These are phyloP conservation scores for Arabidopsis lyrata DNA, from an alignment of 441 rosid species.

Conservation along the genomic window DNA sequence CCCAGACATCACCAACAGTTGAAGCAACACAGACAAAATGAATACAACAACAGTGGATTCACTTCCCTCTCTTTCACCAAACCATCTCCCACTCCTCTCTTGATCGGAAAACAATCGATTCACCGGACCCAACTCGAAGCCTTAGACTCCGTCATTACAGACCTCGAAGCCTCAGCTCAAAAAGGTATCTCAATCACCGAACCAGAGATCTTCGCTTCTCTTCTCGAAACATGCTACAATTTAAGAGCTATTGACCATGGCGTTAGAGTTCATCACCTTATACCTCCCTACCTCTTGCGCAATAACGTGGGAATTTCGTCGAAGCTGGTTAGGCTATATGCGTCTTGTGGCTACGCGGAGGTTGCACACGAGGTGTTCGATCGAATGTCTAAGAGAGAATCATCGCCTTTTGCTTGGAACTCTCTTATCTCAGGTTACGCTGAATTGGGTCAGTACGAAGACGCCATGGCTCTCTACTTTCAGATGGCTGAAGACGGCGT, in stretches of 20 bases:
- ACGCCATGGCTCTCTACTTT: constrained; percentile 84
- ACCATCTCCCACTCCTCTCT: constrained; percentile 66
- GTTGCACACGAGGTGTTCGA: constrained; percentile 86
- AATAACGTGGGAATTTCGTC: constrained; percentile 64
- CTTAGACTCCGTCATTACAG: constrained; percentile 57
- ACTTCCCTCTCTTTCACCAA: constrained; percentile 51
- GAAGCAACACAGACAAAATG: constrained; percentile 30
- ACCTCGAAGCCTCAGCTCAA: constrained; percentile 59
- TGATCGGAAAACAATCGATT: constrained; percentile 42
- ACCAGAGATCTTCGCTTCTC: constrained; percentile 67
- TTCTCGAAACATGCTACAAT: constrained; percentile 74
- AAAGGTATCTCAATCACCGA: constrained; percentile 66
- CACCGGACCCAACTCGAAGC: constrained; percentile 66
- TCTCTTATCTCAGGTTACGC: constrained; percentile 86
- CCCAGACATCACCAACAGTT: constrained; percentile 44
- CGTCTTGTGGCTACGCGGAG: constrained; percentile 59
- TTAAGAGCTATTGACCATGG: constrained; percentile 66
- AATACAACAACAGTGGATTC: constrained; percentile 24
- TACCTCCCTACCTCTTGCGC: constrained; percentile 61
- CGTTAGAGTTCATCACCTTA: constrained; percentile 60
- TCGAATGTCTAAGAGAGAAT: constrained; percentile 62
- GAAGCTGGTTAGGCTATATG: constrained; percentile 74
- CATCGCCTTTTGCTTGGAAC: constrained; percentile 87
- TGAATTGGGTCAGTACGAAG: constrained; percentile 69
- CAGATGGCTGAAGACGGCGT: constrained; percentile 91